A percentile compares a stretch with the other conserved stretches of the same genome.
phyloP scores from a whole-genome alignment of 1,284 basidiomycete species.

The Malassezia equina region DNA sequence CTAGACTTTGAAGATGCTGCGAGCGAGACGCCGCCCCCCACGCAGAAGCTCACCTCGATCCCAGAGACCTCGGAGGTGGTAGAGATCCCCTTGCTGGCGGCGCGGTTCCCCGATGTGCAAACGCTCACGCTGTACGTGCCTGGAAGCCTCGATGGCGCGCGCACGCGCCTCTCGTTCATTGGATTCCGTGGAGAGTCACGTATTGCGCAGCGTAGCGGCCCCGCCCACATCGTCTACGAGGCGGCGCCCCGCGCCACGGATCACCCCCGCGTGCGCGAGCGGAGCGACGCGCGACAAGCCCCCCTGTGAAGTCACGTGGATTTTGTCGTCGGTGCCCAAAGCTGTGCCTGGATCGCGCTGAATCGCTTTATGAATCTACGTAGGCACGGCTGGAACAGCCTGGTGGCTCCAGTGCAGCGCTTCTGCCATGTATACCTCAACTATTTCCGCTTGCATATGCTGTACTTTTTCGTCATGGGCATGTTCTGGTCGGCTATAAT shows the following conservation, averaged over 20 bases:
- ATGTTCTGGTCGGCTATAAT: conserved; percentile 64
- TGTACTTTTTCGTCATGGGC: conserved; percentile 63
- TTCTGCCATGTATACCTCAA: conserved; percentile 18
- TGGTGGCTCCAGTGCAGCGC: neutral
- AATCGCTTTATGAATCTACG: neutral
- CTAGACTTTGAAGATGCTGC: conserved; percentile 33
- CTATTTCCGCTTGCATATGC: conserved; percentile 51
- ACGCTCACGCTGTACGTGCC: conserved; percentile 35
- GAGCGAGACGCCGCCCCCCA: conserved; percentile 12
- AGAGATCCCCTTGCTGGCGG: conserved; percentile 33
- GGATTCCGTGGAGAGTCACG: conserved; percentile 36
- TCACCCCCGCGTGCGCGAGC: conserved; percentile 22
- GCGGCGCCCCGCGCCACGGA: conserved; percentile 38
- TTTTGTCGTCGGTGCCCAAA: neutral
- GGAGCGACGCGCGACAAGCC: neutral
- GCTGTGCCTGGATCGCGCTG: neutral
- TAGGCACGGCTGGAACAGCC: neutral
- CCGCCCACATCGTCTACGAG: conserved; percentile 41
- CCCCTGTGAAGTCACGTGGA: neutral
- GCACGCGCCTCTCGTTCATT: conserved; percentile 30
- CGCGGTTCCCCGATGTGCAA: conserved; percentile 39
- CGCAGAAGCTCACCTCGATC: conserved; percentile 29
- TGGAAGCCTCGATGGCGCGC: conserved; percentile 19
- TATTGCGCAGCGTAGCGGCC: conserved; percentile 14
- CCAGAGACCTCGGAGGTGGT: conserved; percentile 31